Evolutionary conservation across 306 rosid species (phyloP), one percentile per base, ranked within the genome.

Genomic region (Delonix regia): DNA sequence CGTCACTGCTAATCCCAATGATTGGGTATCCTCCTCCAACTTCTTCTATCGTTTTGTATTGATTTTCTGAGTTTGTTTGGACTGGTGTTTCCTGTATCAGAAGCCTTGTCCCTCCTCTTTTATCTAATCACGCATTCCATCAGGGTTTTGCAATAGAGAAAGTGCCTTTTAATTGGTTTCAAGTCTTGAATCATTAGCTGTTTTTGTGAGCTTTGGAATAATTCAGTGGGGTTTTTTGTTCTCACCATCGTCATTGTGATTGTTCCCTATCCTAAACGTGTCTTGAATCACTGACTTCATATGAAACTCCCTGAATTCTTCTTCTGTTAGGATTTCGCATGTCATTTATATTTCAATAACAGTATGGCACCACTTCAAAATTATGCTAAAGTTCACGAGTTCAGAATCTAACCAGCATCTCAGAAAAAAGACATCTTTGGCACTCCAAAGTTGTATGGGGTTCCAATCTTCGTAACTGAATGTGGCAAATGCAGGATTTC

Each of bases 1-100:
- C 6, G 99, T 95, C 78, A 93, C 99, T 42, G 99, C 98, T 38
- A 81, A 89, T 71, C 97, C 97, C 64, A 77, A 87, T 11, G 90
- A 91, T 62, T 95, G 99, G 99, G 99, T 95, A 59, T 59, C 82
- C 41, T 66, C 65, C 67, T 69, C 38, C 12, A 1, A 9, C 47
- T 33, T 76, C 11, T 27, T 14, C 28, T 28, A 2, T 44, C 60
- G 48, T 6, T 71, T 5, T 15, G 36, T 38, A 9, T 75, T 61
- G 14, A n/a, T 56, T 75, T 12, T 51, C 19, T 56, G 1, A 42
- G 77, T n/a, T 62, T 39, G 22, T 11, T 66, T 55, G 27, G 27
- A 22, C 66, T 52, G 66, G 0, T 5, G 69, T 49, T 51, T 41
- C 14, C 30, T 14, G 6, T 52, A 24, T 56, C 63, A 25, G 34